Conservation (phyloP, 768 basidiomycete genomes). For the Xerocomus spinulosus region DNA sequence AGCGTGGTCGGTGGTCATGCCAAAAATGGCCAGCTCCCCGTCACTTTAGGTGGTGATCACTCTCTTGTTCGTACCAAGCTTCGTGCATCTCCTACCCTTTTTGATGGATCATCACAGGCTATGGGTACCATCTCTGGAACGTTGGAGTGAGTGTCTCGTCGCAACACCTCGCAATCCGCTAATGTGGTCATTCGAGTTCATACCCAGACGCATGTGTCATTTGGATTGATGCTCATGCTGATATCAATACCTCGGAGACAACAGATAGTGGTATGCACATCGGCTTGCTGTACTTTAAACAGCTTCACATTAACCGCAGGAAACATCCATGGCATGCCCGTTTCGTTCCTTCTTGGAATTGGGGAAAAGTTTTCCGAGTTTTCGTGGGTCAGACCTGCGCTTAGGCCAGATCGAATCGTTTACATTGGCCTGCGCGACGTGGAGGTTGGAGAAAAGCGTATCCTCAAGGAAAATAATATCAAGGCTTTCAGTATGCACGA, state of each 20-base stretch:
- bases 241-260: conserved; percentile 87
- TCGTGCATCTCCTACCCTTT: conserved; percentile 3
- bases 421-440: conserved; percentile 97
- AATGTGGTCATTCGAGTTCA: conserved; percentile 37
- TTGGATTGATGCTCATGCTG: conserved; percentile 97
- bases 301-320: conserved; percentile 39
- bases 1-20: conserved; percentile 69
- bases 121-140: conserved; percentile 96
- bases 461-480: conserved; percentile 76
- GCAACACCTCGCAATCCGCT: not conserved
- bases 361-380: conserved; percentile 40
- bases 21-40: conserved; percentile 72
- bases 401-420: conserved; percentile 76
- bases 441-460: conserved; percentile 81
- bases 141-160: conserved; percentile 47
- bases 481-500: conserved; percentile 93
- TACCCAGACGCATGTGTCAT: conserved; percentile 82
- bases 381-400: conserved; percentile 56
- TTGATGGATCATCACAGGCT: conserved; percentile 39
- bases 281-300: not conserved
- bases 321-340: conserved; percentile 97
- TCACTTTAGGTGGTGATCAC: conserved; percentile 96
- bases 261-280: conserved; percentile 60
- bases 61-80: conserved; percentile 58
- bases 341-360: conserved; percentile 79